Base-by-base conservation (phyloP, 2,329 filamentous ascomycete genomes). In the Dothistroma septosporum region DNA sequence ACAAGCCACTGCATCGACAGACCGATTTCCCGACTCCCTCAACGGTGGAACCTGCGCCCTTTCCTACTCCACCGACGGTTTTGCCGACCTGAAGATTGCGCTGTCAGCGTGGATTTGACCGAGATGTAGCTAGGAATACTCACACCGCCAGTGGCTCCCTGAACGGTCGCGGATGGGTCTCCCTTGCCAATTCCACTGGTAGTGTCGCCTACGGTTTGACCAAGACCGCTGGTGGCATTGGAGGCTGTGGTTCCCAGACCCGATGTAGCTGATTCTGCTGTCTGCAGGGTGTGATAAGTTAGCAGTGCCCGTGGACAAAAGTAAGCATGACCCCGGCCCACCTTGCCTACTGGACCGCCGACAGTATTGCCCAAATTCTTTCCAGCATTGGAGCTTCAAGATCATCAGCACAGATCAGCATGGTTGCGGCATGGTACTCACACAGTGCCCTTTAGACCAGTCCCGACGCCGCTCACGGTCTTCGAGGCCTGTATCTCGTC, bases 141-240 rank as follows among this genome's bases (percentile, higher is more conserved):
- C n/a, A 44, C 61, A 14, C 73, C 72, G 1, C 66, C 69, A 1
- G 73, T 74, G 19, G 74, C 71, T 1, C 77, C 77, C 1, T 69
- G 70, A 6, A 73, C 74, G 2, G 72, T 72, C 0, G 77, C 77
- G 53, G 69, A 73, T 16, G 76, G 63, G 66, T 80, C 77, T 1
- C 77, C 77, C 57, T 71, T 74, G 1, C 76, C 76, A n/a, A 79
- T 55, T 6, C 76, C 77, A 2, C 71, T 69, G 1, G 77, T 78
- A 0, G 78, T 80, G 61, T 79, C 78, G 14, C 73, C 75, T 3
- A 78, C 74, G 0, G 77, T 79, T 4, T 74, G 73, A 33, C 78
- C 76, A 6, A 79, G 59, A 0, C 77, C 77, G 54, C 74, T 75
- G 2, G 77, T 78, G 10, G 76, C 72, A 11, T 70, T 71, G 0